Evolutionary conservation across 2,329 filamentous ascomycete genomes (phyloP).

Genomic region (Lasiodiplodia hormozganensis): DNA sequence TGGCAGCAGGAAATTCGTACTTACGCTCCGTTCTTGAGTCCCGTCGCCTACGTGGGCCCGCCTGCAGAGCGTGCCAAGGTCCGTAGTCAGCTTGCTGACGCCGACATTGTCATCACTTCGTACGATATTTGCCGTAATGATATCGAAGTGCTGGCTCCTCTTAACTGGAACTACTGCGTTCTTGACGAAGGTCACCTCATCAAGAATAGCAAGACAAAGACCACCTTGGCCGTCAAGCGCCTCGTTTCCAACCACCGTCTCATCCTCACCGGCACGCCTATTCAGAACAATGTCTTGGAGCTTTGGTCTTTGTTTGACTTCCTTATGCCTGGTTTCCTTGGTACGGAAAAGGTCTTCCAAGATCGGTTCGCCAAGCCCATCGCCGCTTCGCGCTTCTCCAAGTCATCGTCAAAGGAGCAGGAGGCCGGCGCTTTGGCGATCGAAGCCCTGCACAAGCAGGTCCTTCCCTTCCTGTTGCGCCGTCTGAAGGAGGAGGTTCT

Average conservation of each 20-base stretch:
- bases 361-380: slow-evolving; percentile 96
- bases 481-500: slow-evolving; percentile 97
- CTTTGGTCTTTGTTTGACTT: slow-evolving; percentile 99
- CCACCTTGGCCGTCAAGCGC: slow-evolving; percentile 89
- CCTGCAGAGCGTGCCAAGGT: slow-evolving; percentile 79
- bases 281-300: slow-evolving; percentile 97
- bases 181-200: slow-evolving; percentile 97
- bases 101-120: slow-evolving; percentile 94
- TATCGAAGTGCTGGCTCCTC: slow-evolving; percentile 78
- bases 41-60: slow-evolving; percentile 89
- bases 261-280: slow-evolving; percentile 95
- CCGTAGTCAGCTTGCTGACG: slow-evolving; percentile 72
- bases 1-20: slow-evolving; percentile 98
- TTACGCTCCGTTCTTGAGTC: slow-evolving; percentile 91
- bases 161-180: slow-evolving; percentile 97
- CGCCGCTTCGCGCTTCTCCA: slow-evolving; percentile 91
- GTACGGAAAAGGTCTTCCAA: slow-evolving; percentile 94
- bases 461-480: slow-evolving; percentile 92
- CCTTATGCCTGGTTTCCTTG: slow-evolving; percentile 97
- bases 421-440: slow-evolving; percentile 95
- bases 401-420: slow-evolving; percentile 97
- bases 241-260: slow-evolving; percentile 91
- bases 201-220: slow-evolving; percentile 98
- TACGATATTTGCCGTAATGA: slow-evolving; percentile 99
- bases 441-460: slow-evolving; percentile 98